Evolutionary conservation across 2,329 filamentous ascomycete genomes (phyloP).

Genomic region (Trichoderma breve): DNA sequence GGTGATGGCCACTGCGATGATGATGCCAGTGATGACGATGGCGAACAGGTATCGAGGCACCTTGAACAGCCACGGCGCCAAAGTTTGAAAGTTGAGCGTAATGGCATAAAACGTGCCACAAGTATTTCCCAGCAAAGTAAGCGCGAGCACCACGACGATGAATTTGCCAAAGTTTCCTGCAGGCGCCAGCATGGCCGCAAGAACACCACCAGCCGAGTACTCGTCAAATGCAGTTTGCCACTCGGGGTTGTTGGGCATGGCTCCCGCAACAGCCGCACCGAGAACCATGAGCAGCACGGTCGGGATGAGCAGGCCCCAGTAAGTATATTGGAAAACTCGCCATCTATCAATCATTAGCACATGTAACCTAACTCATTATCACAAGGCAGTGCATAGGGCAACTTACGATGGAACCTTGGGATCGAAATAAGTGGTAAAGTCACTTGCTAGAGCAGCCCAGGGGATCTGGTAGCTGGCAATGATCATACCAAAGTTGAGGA

Average conservation of each 20-base stretch:
- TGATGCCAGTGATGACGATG: conserved; percentile 55
- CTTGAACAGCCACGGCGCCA: conserved; percentile 54
- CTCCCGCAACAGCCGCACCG: conserved; percentile 63
- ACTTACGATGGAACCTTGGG: conserved; percentile 52
- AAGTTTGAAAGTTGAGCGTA: conserved; percentile 63
- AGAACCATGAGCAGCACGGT: conserved; percentile 60
- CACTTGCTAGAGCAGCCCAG: conserved; percentile 57
- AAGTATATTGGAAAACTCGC: conserved; percentile 55
- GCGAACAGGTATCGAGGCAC: conserved; percentile 59
- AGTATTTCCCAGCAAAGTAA: conserved; percentile 59
- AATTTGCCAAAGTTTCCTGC: conserved; percentile 62
- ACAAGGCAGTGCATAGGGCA: background rate
- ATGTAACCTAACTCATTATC: background rate
- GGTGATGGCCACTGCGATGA: conserved; percentile 57
- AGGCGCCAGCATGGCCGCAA: conserved; percentile 57
- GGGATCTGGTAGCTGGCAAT: conserved; percentile 64
- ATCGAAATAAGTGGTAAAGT: conserved; percentile 61
- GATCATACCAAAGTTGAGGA: conserved; percentile 59
- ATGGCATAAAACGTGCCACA: conserved; percentile 60
- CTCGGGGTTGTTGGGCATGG: conserved; percentile 50
- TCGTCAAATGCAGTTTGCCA: conserved; percentile 55
- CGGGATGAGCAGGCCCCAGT: conserved; percentile 53
- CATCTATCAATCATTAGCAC: conserved; percentile 28
- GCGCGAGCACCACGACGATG: conserved; percentile 56
- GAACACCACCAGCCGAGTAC: conserved; percentile 56